Percentiles rank a stretch among this genome's conserved stretches.
Evolutionary conservation across 2,329 filamentous ascomycete genomes (phyloP).

Genomic region (Gnomoniopsis sp.): DNA sequence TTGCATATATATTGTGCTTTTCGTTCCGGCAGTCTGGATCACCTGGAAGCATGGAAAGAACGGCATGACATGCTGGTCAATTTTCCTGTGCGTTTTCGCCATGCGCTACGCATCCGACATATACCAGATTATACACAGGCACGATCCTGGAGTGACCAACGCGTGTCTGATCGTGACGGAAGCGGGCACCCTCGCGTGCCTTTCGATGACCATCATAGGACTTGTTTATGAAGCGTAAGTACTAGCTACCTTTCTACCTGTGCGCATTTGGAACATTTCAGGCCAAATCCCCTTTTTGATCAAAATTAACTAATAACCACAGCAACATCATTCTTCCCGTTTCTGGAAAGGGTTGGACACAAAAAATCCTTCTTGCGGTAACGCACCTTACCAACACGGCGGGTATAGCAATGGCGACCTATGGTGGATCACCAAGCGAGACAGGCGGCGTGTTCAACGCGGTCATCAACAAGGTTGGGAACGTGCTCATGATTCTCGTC

Average conservation of each 20-base stretch:
- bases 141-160: slow-evolving; percentile 22
- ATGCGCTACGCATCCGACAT: slow-evolving; percentile 24
- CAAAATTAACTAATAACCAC: neutral
- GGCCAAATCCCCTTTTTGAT: neutral
- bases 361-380: slow-evolving; percentile 23
- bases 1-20: slow-evolving; percentile 20
- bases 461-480: slow-evolving; percentile 20
- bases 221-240: slow-evolving; percentile 27
- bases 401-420: slow-evolving; percentile 20
- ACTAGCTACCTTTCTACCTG: neutral
- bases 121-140: slow-evolving; percentile 22
- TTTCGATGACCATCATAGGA: slow-evolving; percentile 13
- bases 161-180: slow-evolving; percentile 25
- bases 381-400: slow-evolving; percentile 22
- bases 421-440: slow-evolving; percentile 19
- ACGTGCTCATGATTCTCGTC: slow-evolving; percentile 22
- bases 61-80: slow-evolving; percentile 29
- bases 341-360: slow-evolving; percentile 1
- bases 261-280: neutral
- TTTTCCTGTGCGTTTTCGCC: slow-evolving; percentile 24
- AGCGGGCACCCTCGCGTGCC: slow-evolving; percentile 23
- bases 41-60: slow-evolving; percentile 27
- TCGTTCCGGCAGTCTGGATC: slow-evolving; percentile 21
- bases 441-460: slow-evolving; percentile 18
- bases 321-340: slow-evolving; percentile 11